Evolutionary conservation across 1,139 yeast genomes (phyloP), one percentile per base, ranked within the genome.

Genomic region (Diutina mesorugosa): DNA sequence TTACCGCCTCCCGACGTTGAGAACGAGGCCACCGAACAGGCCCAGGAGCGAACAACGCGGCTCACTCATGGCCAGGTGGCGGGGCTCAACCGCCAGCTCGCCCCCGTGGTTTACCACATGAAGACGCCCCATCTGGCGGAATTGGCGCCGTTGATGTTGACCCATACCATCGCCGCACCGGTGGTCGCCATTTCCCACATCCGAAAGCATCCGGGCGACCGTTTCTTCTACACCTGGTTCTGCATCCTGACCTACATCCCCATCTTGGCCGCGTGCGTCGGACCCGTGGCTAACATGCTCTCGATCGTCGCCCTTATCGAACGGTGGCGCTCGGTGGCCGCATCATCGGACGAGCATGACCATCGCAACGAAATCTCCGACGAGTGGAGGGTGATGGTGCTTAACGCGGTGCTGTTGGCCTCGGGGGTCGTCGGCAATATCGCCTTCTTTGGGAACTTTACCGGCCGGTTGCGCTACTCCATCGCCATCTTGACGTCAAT

Each of bases 251-350:
- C 86, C 4, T 82, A 82, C 62, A 77, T 87, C 62, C 96, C 96
- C 0, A 76, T 88, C 16, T 66, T 85, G 2, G 83, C 90, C 0
- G 90, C 95, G 1, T 86, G 91, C 62, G 63, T 85, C 48, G 95
- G 95, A 0, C 95, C 96, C 0, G 64, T 88, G 41, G 84, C 91
- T 5, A 87, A 87, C 62, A 78, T 87, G 76, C 77, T 84, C 51
- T 84, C 91, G 0, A 72, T 87, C 6, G 81, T 86, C 2, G 87
- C 91, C 1, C 73, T 87, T n/a, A 82, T 84, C 0, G 85, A 86
- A 59, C 76, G 78, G 56, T 88, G 96, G 96, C 35, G 55, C 6
- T 71, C 16, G 3, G 51, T 26, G 10, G 18, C 45, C 8, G 6
- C n/a, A 30, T 6, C 87, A 59, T 58, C 67, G 4, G 68, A 69